phyloP scores from a whole-genome alignment of 2,329 filamentous ascomycete genomes.

The Acarospora socialis region DNA sequence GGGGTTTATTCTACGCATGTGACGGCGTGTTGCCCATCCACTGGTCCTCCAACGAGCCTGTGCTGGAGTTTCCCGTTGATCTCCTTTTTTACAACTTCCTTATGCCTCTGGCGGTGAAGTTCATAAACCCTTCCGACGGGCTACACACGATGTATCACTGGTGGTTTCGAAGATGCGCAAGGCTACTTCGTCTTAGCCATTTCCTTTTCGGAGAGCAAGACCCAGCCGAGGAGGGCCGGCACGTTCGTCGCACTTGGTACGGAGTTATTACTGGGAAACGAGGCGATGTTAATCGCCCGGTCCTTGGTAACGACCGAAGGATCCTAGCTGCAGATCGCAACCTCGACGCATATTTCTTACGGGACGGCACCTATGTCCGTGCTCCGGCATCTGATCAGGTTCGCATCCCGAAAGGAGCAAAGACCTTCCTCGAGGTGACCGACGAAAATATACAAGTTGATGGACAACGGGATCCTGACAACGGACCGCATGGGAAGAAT shows the following conservation, averaged over 20 bases:
- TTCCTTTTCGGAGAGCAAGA: constrained; percentile 82
- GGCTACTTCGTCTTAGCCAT: constrained; percentile 65
- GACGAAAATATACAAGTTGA: constrained; percentile 53
- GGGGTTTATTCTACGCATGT: constrained; percentile 60
- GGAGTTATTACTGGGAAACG: constrained; percentile 22
- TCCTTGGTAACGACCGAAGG: constrained; percentile 22
- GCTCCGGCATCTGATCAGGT: constrained; percentile 93
- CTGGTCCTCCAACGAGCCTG: constrained; percentile 83
- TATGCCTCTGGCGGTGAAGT: constrained; percentile 72
- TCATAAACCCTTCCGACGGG: constrained; percentile 72
- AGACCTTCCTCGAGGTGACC: constrained; percentile 66
- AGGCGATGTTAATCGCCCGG: constrained; percentile 24
- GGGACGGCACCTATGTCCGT: constrained; percentile 70
- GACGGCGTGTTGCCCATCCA: constrained; percentile 71
- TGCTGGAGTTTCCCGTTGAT: constrained; percentile 88
- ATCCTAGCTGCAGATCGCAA: constrained; percentile 15
- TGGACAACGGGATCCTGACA: constrained; percentile 37
- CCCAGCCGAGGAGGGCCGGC: constrained; percentile 65
- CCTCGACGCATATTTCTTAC: constrained; percentile 39
- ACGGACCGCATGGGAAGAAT: constrained; percentile 46
- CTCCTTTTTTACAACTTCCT: constrained; percentile 94
- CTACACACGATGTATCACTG: constrained; percentile 79
- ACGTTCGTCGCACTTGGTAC: constrained; percentile 47
- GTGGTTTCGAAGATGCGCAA: constrained; percentile 88
- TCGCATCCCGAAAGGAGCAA: constrained; percentile 71